phyloP scores from a whole-genome alignment of 352 stramenopile species.

The Elongisporangium prolatum region DNA sequence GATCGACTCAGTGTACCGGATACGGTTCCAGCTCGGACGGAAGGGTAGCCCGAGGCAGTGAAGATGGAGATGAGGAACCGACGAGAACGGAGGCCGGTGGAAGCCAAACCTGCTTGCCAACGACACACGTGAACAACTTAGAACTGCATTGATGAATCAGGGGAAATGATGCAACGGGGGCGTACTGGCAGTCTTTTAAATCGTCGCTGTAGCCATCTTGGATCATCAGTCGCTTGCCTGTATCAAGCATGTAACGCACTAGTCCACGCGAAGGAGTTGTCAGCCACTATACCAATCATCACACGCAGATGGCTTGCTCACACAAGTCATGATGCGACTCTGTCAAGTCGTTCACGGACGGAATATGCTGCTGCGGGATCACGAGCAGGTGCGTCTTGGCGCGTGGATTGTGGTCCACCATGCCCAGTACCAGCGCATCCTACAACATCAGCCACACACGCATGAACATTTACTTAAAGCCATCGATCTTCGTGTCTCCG shows the following conservation, averaged over 20 bases:
- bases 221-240: conserved; percentile 40
- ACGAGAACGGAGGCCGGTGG: conserved; percentile 64
- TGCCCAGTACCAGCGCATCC: conserved; percentile 57
- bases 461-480: not conserved
- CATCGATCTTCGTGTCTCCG: not conserved
- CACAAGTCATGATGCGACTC: conserved; percentile 30
- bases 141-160: not conserved
- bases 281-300: not conserved
- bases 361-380: conserved; percentile 59
- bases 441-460: conserved; percentile 7
- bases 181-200: conserved; percentile 23
- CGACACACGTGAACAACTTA: not conserved
- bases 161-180: too few relatives aligned
- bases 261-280: not conserved
- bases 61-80: conserved; percentile 66
- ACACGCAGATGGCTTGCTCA: too few relatives aligned
- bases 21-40: conserved; percentile 49
- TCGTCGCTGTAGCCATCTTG: conserved; percentile 29
- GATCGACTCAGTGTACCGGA: conserved; percentile 51
- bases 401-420: conserved; percentile 52
- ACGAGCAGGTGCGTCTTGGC: conserved; percentile 54
- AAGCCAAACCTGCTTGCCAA: conserved; percentile 50
- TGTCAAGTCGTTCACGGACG: conserved; percentile 42
- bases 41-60: conserved; percentile 70
- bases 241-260: conserved; percentile 62